Percentiles rank a stretch among this genome's conserved stretches.
Conservation (phyloP, 1,284 basidiomycete genomes). For the Neolentinus lepideus region DNA sequence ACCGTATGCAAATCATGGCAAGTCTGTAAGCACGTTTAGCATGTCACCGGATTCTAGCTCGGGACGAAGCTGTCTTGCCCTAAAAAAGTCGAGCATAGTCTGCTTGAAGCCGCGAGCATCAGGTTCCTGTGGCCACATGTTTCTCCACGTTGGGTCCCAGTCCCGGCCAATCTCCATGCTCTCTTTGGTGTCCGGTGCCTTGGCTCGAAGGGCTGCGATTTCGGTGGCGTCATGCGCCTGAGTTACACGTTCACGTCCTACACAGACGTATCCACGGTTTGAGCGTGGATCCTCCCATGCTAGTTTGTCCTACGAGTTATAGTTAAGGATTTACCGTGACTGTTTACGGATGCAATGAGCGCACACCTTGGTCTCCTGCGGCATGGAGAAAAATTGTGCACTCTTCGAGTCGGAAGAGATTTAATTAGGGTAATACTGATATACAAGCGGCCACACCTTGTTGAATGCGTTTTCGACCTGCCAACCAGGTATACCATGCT, state of each 20-base stretch:
- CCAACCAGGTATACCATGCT: constrained; percentile 55
- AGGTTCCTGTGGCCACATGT: constrained; percentile 68
- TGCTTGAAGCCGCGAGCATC: constrained; percentile 62
- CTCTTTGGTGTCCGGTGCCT: constrained; percentile 77
- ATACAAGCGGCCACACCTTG: constrained; percentile 36
- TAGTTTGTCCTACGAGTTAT: constrained; percentile 36
- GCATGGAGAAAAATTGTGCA: constrained; percentile 65
- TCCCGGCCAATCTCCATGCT: constrained; percentile 82
- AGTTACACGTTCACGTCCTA: constrained; percentile 77
- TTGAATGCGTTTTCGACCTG: constrained; percentile 50
- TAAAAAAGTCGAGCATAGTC: constrained; percentile 70
- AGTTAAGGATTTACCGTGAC: constrained; percentile 4
- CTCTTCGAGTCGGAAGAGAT: constrained; percentile 36
- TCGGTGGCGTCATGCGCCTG: constrained; percentile 66
- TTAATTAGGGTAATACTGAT: background rate
- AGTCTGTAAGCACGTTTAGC: constrained; percentile 29
- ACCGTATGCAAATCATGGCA: constrained; percentile 70
- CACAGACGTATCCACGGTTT: constrained; percentile 75
- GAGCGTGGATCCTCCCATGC: constrained; percentile 78
- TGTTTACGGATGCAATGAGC: background rate
- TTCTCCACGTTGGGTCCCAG: constrained; percentile 68
- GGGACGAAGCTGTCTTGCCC: constrained; percentile 27
- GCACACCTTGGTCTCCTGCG: constrained; percentile 53
- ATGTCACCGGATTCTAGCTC: background rate
- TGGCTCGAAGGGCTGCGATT: constrained; percentile 63